Evolutionary conservation across 352 stramenopile genomes (phyloP).

Genomic region (Phytopythium delawarense): DNA sequence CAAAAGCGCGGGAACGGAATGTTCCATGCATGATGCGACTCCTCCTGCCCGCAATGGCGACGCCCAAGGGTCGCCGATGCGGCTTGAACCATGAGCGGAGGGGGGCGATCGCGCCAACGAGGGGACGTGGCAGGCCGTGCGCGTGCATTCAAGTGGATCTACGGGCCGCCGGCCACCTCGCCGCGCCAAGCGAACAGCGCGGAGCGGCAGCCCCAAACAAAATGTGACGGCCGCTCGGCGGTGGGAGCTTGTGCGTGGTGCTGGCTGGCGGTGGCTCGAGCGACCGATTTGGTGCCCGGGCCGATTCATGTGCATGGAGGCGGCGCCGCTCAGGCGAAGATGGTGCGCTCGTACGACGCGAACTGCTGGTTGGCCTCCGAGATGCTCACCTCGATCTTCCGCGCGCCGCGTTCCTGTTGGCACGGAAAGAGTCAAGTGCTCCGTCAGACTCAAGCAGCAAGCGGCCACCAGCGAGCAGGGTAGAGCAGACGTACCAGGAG

Average conservation of each 20-base stretch:
- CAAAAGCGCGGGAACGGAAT: neutral
- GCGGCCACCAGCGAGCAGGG: neutral
- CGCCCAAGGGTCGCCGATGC: neutral
- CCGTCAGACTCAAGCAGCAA: neutral
- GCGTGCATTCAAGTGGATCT: neutral
- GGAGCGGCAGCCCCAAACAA: neutral
- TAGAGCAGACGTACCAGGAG: conserved; percentile 38
- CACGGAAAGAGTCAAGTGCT: neutral
- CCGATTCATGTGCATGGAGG: neutral
- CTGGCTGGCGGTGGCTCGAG: neutral
- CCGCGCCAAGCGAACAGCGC: neutral
- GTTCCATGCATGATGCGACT: neutral
- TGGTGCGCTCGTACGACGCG: conserved; percentile 72
- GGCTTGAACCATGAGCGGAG: neutral
- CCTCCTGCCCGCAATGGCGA: neutral
- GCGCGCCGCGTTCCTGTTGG: conserved; percentile 59
- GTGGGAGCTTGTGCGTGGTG: neutral
- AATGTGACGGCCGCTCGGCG: neutral
- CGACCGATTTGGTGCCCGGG: neutral
- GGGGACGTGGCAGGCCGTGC: neutral
- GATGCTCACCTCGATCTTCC: conserved; percentile 93
- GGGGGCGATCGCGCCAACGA: too few relatives aligned
- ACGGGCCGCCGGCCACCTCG: neutral
- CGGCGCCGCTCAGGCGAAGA: conserved; percentile 33
- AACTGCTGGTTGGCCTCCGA: conserved; percentile 91